phyloP scores from a whole-genome alignment of 495 filamentous ascomycete species.

The Hyaloscypha hepaticicola region DNA sequence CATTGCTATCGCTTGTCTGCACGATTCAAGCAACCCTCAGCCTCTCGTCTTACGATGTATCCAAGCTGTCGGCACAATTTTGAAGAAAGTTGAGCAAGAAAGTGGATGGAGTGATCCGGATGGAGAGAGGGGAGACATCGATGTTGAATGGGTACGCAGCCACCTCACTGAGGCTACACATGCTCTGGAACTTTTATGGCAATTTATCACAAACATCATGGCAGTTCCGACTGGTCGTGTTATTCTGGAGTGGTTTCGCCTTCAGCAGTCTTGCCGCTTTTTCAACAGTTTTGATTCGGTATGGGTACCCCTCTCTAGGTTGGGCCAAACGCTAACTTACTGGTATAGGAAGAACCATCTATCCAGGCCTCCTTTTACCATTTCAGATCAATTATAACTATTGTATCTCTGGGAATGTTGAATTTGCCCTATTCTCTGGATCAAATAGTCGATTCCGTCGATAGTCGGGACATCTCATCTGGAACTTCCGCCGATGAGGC shows the following conservation, averaged over 20 bases:
- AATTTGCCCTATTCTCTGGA: constrained; percentile 56
- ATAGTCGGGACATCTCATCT: constrained; percentile 32
- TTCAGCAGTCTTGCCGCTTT: constrained; percentile 65
- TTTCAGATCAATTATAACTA: constrained; percentile 65
- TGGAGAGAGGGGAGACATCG: constrained; percentile 46
- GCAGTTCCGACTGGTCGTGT: constrained; percentile 56
- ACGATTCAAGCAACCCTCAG: background rate
- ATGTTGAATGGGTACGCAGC: constrained; percentile 61
- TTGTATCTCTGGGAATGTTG: constrained; percentile 71
- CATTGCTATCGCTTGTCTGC: constrained; percentile 2
- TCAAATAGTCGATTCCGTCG: constrained; percentile 37
- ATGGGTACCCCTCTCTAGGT: constrained; percentile 27
- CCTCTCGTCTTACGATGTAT: constrained; percentile 39
- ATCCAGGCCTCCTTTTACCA: constrained; percentile 57
- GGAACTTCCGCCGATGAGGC: constrained; percentile 42
- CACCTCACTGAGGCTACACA: constrained; percentile 68
- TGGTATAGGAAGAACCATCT: constrained; percentile 34
- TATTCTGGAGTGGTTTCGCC: constrained; percentile 69
- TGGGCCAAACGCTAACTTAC: constrained; percentile 20
- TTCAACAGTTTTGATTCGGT: constrained; percentile 59
- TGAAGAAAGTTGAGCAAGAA: constrained; percentile 46
- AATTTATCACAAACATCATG: constrained; percentile 57
- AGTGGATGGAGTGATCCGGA: constrained; percentile 52
- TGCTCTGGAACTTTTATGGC: constrained; percentile 70
- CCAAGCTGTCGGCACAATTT: constrained; percentile 42